These are phyloP conservation scores for Symbiodinium natans DNA, from an alignment of 73 alveolate genomes.

Conservation along the genomic window DNA sequence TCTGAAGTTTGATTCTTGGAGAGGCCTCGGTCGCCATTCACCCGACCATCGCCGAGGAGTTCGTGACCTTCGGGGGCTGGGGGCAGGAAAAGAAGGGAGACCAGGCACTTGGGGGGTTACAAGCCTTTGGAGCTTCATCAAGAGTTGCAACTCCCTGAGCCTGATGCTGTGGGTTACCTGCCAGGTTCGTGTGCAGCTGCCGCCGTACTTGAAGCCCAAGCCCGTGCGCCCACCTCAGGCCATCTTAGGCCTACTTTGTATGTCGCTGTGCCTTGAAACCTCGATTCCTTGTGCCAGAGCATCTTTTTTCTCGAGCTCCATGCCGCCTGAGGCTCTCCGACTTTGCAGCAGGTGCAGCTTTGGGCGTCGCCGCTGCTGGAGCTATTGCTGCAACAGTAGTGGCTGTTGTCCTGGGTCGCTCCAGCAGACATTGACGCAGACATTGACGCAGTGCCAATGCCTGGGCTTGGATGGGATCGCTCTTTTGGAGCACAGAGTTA, in stretches of 20 bases:
- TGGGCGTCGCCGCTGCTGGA: background rate
- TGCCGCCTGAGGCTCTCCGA: background rate
- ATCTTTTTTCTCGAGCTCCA: background rate
- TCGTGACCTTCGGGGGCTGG: constrained; percentile 94
- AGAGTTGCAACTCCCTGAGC: too few relatives aligned
- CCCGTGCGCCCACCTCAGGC: background rate
- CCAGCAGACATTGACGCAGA: background rate
- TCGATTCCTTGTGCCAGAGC: background rate
- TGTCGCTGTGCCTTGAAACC: too few relatives aligned
- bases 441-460: background rate
- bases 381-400: background rate
- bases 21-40: constrained; percentile 97
- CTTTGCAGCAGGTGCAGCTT: background rate
- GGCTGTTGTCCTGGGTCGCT: background rate
- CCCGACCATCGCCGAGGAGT: constrained; percentile 97
- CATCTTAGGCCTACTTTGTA: background rate
- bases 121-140: too few relatives aligned
- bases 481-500: too few relatives aligned
- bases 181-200: constrained; percentile 57
- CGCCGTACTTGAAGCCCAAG: constrained; percentile 46
- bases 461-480: background rate
- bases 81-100: constrained; percentile 51
- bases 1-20: too few relatives aligned
- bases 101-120: too few relatives aligned
- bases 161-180: too few relatives aligned